Evolutionary conservation across 352 stramenopile genomes (phyloP), one percentile per base, ranked within the genome.

Genomic region (Peronospora farinosa): DNA sequence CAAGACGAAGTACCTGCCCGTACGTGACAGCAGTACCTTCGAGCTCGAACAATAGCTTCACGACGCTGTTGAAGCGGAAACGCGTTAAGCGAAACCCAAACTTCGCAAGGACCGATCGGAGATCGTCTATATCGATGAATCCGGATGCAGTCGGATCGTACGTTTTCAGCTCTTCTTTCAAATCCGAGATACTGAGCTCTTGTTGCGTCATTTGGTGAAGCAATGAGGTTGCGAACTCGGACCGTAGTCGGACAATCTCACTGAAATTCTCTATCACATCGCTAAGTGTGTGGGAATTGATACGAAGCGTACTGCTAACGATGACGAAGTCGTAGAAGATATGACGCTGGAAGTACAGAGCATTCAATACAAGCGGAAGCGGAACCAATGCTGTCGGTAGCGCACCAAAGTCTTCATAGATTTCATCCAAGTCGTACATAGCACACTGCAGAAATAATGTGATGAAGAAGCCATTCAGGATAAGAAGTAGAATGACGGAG

Each of bases 381-480:
- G 78, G 76, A 1, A 89, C 36, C 5, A 70, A 47, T 1, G 78
- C 16, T 0, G 58, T 43, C 9, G 71, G 23, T 0, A 67, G 17
- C 0, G 67, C 16, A 5, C 64, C 48, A 23, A 78, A 63, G 13
- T 84, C 52, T n/a, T 37, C 36, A 25, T 66, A 69, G 7, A 69
- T 62, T 3, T 63, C 44, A 31, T 66, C 56, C 51, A 69, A 36
- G 16, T 69, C 52, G 55, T 84, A 85, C 16, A 86, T 47, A 0
- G 84, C 60, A 35, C 76, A 87, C 43, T 87, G 75, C 7, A 73
- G 46, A 10, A 87, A 53, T 10, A 87, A 57, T 16, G 73, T 74
- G n/a, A 72, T 50, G 62, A 76, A 87, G 32, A 89, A 74, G 0
- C 67, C 78, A 47, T 89, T 89, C n/a, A 89, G 56, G 53, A 89